phyloP scores from a whole-genome alignment of 2,329 filamentous ascomycete species.

The Ophiostoma perfectum region DNA sequence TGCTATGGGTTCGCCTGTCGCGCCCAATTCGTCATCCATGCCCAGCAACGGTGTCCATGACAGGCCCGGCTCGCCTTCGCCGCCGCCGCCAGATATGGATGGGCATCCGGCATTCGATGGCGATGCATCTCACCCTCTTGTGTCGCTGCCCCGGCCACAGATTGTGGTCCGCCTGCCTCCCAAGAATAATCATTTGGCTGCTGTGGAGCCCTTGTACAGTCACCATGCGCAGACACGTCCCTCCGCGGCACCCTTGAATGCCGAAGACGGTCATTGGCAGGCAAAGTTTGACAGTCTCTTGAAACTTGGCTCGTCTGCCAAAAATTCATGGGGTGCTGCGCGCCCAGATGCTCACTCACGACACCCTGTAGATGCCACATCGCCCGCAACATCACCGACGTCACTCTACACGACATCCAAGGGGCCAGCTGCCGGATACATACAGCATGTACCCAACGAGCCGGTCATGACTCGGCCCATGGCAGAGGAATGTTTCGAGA shows the following conservation, averaged over 20 bases:
- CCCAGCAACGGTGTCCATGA: constrained; percentile 19
- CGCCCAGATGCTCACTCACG: constrained; percentile 31
- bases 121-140: constrained; percentile 58
- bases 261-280: constrained; percentile 50
- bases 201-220: neutral
- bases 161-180: constrained; percentile 74
- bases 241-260: neutral
- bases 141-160: constrained; percentile 62
- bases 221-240: neutral
- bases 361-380: neutral
- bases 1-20: constrained; percentile 22
- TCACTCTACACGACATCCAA: neutral
- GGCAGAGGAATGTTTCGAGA: constrained; percentile 74
- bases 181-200: constrained; percentile 41
- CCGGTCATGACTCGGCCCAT: constrained; percentile 59
- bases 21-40: constrained; percentile 17
- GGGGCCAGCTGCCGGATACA: constrained; percentile 36
- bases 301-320: constrained; percentile 44
- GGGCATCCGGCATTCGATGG: constrained; percentile 69
- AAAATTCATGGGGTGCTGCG: constrained; percentile 49
- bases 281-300: constrained; percentile 77
- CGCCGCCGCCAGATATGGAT: constrained; percentile 64
- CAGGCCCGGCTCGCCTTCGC: constrained; percentile 56
- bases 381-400: neutral
- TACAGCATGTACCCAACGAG: constrained; percentile 33